A percentile compares a stretch with the other conserved stretches of the same genome.
These are phyloP conservation scores for Lithohypha guttulata DNA, from an alignment of 2,329 filamentous ascomycete genomes.

Conservation along the genomic window DNA sequence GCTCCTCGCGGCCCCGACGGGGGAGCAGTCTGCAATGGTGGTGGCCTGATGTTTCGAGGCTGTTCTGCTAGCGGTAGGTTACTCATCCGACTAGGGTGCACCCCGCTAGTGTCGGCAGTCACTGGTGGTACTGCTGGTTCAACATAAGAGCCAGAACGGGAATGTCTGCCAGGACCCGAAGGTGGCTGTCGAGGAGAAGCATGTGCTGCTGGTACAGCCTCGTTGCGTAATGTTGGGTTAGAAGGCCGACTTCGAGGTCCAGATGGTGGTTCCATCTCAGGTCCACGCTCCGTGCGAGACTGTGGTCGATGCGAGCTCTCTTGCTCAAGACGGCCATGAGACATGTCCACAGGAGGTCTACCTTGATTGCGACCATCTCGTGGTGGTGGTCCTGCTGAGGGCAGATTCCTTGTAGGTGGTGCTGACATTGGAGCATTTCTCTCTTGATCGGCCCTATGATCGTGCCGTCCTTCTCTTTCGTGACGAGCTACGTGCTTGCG, in stretches of 20 bases:
- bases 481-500: conserved; percentile 14
- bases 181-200: conserved; percentile 29
- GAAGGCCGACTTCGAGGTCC: conserved; percentile 38
- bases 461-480: conserved; percentile 16
- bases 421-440: conserved; percentile 6
- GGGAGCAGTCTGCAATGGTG: conserved; percentile 18
- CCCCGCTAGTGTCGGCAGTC: conserved; percentile 34
- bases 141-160: conserved; percentile 27
- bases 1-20: conserved; percentile 33
- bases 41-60: conserved; percentile 13
- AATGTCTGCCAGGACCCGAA: conserved; percentile 33
- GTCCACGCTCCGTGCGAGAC: conserved; percentile 36
- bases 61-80: conserved; percentile 25
- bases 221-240: conserved; percentile 18
- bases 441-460: conserved; percentile 9
- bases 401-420: neutral
- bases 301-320: conserved; percentile 26
- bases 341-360: conserved; percentile 29
- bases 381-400: neutral
- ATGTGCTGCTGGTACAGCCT: conserved; percentile 10
- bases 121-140: conserved; percentile 23
- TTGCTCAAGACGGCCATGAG: conserved; percentile 37
- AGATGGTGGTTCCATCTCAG: conserved; percentile 38
- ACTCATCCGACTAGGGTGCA: conserved; percentile 45
- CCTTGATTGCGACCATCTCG: conserved; percentile 11